phyloP scores from a whole-genome alignment of 495 filamentous ascomycete genomes.

The Apodospora peruviana region DNA sequence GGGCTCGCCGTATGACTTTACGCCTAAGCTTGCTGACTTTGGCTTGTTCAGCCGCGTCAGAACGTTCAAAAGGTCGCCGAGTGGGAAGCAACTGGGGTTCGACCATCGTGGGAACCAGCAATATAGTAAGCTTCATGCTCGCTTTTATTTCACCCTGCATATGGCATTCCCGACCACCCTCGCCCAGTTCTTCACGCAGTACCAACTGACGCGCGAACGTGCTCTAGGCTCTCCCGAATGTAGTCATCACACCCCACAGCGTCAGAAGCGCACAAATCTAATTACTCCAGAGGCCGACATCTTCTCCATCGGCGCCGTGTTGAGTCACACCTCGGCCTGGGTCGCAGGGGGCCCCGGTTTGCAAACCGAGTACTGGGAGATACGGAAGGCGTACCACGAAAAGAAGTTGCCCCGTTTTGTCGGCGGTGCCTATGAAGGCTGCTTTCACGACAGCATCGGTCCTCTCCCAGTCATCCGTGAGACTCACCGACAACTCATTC shows the following conservation, averaged over 20 bases:
- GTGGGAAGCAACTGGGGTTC: slow-evolving; percentile 17
- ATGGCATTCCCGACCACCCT: not conserved
- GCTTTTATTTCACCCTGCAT: not conserved
- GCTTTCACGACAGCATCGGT: slow-evolving; percentile 39
- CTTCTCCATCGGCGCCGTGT: slow-evolving; percentile 43
- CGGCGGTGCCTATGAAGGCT: slow-evolving; percentile 22
- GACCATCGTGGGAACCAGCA: slow-evolving; percentile 25
- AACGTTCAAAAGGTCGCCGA: slow-evolving; percentile 2
- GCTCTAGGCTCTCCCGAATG: slow-evolving; percentile 9
- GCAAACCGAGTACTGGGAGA: slow-evolving; percentile 27
- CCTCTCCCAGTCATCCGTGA: slow-evolving; percentile 25
- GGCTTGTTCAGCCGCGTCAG: slow-evolving; percentile 27
- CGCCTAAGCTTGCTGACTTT: slow-evolving; percentile 37
- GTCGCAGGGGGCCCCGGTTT: slow-evolving; percentile 24
- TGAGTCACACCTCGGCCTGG: slow-evolving; percentile 41
- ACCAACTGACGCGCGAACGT: no score
- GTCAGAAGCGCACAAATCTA: slow-evolving; percentile 27
- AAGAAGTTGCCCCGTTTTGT: slow-evolving; percentile 11
- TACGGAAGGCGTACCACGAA: slow-evolving; percentile 22
- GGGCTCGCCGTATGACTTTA: slow-evolving; percentile 21
- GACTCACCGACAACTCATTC: slow-evolving; percentile 18
- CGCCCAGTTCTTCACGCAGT: no score
- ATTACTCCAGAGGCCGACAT: slow-evolving; percentile 33
- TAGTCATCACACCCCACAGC: slow-evolving; percentile 22
- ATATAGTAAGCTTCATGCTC: slow-evolving; percentile 11